Percentiles rank a stretch among this genome's conserved stretches.
Evolutionary conservation across 257 asterid genomes (phyloP).

Genomic region (Lycium ferocissimum): DNA sequence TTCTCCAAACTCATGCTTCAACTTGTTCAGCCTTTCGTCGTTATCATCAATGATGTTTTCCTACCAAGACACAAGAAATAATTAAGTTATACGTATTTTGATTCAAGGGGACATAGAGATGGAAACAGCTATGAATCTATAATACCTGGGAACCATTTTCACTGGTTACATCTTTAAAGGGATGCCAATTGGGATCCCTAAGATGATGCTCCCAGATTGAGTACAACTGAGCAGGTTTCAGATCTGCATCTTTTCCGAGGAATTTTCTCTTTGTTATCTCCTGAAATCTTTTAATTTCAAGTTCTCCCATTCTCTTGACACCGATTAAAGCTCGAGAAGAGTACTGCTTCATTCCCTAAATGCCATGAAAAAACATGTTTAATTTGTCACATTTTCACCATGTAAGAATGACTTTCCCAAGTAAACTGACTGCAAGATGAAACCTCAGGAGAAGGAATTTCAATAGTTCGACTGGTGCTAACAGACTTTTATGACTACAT

Average conservation of each 20-base stretch:
- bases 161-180: neutral
- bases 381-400: neutral
- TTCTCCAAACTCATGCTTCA: slow-evolving; percentile 33
- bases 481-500: neutral
- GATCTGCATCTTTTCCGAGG: neutral
- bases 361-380: neutral
- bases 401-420: neutral
- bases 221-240: slow-evolving; percentile 31
- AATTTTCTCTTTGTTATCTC: slow-evolving; percentile 16
- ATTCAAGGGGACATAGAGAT: neutral
- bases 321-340: slow-evolving; percentile 11
- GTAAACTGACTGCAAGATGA: neutral
- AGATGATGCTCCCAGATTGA: slow-evolving; percentile 38
- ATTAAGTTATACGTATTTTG: neutral
- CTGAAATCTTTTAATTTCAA: slow-evolving; percentile 28
- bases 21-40: slow-evolving; percentile 30
- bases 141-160: neutral
- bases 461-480: neutral
- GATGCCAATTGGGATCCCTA: slow-evolving; percentile 37
- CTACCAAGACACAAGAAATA: slow-evolving; percentile 8
- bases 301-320: slow-evolving; percentile 44
- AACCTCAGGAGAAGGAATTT: neutral
- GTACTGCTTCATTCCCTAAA: neutral
- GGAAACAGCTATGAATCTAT: neutral
- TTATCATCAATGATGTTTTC: slow-evolving; percentile 33